A percentile compares a stretch with the other conserved stretches of the same genome.
These are phyloP conservation scores for Taiozyma sp. DNA, from an alignment of 1,139 yeast species.

Conservation along the genomic window DNA sequence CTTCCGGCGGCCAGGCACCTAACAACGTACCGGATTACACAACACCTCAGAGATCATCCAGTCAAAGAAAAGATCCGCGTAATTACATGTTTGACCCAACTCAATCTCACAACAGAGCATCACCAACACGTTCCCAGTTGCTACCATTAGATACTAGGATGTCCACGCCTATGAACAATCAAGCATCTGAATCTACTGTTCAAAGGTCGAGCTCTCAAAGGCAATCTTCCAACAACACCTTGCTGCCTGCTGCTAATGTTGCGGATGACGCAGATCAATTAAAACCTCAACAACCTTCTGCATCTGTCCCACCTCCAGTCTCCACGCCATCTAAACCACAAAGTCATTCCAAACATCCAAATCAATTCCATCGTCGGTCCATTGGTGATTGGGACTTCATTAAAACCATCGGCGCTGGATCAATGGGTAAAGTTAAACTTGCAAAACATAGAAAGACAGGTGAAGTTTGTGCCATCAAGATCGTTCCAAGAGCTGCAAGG, in stretches of 20 bases:
- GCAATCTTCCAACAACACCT: conserved; percentile 25
- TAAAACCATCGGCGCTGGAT: conserved; percentile 96
- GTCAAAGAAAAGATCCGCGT: conserved; percentile 2
- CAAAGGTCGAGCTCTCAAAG: conserved; percentile 8
- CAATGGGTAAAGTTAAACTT: conserved; percentile 97
- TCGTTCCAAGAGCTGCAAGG: conserved; percentile 77
- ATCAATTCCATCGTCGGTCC: conserved; percentile 77
- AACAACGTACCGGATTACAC: conserved; percentile 1
- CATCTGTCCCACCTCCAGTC: conserved; percentile 15
- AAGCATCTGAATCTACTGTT: conserved; percentile 3
- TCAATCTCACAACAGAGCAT: neutral
- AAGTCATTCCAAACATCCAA: conserved; percentile 24
- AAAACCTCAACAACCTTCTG: conserved; percentile 9
- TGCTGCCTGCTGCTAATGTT: conserved; percentile 25
- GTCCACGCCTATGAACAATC: neutral
- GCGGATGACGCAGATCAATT: conserved; percentile 19
- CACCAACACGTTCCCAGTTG: conserved; percentile 12
- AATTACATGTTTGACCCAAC: conserved; percentile 2
- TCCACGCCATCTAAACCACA: conserved; percentile 16
- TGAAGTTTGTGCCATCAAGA: conserved; percentile 84
- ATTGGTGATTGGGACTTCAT: conserved; percentile 97
- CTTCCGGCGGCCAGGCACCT: neutral
- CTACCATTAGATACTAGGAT: conserved; percentile 14
- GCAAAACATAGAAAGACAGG: conserved; percentile 81
- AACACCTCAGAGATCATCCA: conserved; percentile 10